phyloP scores from a whole-genome alignment of 2,329 filamentous ascomycete genomes.

The Pseudogymnoascus verrucosus region DNA sequence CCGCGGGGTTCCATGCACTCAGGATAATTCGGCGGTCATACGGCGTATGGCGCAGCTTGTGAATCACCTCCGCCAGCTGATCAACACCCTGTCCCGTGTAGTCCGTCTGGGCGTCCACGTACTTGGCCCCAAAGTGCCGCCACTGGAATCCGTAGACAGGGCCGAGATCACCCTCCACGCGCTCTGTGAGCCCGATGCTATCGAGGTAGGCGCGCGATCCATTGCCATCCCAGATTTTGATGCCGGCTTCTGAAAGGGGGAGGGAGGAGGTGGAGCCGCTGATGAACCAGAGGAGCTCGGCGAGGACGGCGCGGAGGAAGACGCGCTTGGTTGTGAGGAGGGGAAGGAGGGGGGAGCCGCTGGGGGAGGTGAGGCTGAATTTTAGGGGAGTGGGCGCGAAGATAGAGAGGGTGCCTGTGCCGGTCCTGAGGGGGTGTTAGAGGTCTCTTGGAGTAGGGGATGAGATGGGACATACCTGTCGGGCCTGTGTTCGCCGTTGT shows the following conservation, averaged over 20 bases:
- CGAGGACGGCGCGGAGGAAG: conserved; percentile 81
- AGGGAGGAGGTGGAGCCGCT: conserved; percentile 73
- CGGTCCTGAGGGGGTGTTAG: conserved; percentile 52
- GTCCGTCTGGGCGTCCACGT: conserved; percentile 68
- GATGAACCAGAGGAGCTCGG: conserved; percentile 94
- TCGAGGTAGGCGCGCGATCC: conserved; percentile 87
- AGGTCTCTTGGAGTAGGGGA: background rate
- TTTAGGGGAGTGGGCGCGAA: conserved; percentile 83
- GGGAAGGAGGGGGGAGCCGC: conserved; percentile 62
- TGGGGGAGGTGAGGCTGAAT: conserved; percentile 65
- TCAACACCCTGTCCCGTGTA: conserved; percentile 87
- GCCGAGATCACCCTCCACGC: conserved; percentile 80
- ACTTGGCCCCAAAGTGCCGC: conserved; percentile 94
- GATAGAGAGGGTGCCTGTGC: conserved; percentile 83
- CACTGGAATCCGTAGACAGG: conserved; percentile 98
- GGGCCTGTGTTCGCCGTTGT: conserved; percentile 76
- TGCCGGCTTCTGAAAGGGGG: conserved; percentile 66
- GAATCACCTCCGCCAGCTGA: conserved; percentile 82
- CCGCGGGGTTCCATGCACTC: conserved; percentile 86
- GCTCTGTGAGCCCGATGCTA: conserved; percentile 69
- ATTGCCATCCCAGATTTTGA: conserved; percentile 99
- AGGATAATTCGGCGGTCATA: conserved; percentile 88
- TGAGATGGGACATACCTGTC: conserved; percentile 54
- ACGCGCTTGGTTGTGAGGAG: conserved; percentile 97
- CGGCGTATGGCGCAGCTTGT: conserved; percentile 74